Evolutionary conservation across 1,139 yeast species (phyloP).

Genomic region (Taphrina deformans): DNA sequence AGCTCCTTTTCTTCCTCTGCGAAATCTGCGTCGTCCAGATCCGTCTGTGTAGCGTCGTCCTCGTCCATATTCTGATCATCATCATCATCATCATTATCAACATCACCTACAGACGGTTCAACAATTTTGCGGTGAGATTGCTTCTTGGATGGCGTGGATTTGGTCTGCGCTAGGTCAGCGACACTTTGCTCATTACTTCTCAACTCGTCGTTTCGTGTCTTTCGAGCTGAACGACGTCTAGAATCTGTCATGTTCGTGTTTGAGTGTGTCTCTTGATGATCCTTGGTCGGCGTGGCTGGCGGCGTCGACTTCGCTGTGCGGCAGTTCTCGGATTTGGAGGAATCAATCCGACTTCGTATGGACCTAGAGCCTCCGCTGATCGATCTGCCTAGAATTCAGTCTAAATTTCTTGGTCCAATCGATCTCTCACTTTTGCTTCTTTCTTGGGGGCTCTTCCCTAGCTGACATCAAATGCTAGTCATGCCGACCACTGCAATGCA

Average conservation of each 20-base stretch:
- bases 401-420: background rate
- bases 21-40: constrained; percentile 33
- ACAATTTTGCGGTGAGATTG: background rate
- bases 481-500: background rate
- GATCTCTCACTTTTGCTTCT: constrained; percentile 1
- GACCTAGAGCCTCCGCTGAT: background rate
- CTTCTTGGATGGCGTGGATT: background rate
- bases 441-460: constrained; percentile 10
- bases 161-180: background rate
- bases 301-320: background rate
- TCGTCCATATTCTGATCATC: constrained; percentile 34
- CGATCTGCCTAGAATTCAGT: background rate
- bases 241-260: constrained; percentile 12
- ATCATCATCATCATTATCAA: too few relatives aligned
- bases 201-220: constrained; percentile 23
- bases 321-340: background rate
- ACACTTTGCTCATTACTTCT: constrained; percentile 5
- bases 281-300: background rate
- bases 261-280: background rate
- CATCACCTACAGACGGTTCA: constrained; percentile 26
- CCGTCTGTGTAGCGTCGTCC: constrained; percentile 41
- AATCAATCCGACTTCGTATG: background rate
- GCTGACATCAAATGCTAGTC: constrained; percentile 12
- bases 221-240: constrained; percentile 25
- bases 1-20: constrained; percentile 38